A percentile compares a stretch with the other conserved stretches of the same genome.
Evolutionary conservation across 108 stramenopile species (phyloP).

Genomic region (Hondaea fermentalgiana): DNA sequence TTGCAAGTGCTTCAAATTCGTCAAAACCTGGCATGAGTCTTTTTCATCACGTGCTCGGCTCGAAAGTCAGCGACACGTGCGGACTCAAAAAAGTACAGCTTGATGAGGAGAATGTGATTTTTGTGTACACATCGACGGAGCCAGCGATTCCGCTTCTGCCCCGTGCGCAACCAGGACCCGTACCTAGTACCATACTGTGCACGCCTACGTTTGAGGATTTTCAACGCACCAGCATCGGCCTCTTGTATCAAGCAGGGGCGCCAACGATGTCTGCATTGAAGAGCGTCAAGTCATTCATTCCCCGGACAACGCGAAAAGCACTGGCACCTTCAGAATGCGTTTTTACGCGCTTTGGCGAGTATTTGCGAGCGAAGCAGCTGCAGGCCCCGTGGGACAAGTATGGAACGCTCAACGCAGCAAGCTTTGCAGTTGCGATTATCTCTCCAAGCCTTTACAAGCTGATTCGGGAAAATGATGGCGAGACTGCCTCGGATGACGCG

Average conservation of each 20-base stretch:
- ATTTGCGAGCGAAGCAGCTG: too few species aligned
- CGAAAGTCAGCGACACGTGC: neutral
- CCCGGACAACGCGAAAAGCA: too few species aligned
- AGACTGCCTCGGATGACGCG: too few species aligned
- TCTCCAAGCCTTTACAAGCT: too few species aligned
- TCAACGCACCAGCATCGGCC: neutral
- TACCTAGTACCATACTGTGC: neutral
- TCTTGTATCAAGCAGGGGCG: neutral
- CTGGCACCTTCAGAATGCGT: too few species aligned
- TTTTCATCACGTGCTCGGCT: neutral
- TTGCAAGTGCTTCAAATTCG: neutral
- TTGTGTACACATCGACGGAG: neutral
- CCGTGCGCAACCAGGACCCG: neutral
- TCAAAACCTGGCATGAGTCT: neutral
- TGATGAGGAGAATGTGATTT: neutral
- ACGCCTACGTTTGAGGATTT: neutral
- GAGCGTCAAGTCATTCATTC: too few species aligned
- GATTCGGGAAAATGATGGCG: too few species aligned
- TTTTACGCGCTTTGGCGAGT: too few species aligned
- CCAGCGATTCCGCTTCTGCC: neutral
- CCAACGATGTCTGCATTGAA: too few species aligned
- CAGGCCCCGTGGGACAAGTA: too few species aligned
- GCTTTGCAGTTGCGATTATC: too few species aligned
- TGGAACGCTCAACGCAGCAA: too few species aligned
- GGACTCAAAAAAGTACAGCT: neutral